A percentile compares a stretch with the other conserved stretches of the same genome.
Conservation (phyloP, 2,329 filamentous ascomycete genomes). For the Periconia sp. region DNA sequence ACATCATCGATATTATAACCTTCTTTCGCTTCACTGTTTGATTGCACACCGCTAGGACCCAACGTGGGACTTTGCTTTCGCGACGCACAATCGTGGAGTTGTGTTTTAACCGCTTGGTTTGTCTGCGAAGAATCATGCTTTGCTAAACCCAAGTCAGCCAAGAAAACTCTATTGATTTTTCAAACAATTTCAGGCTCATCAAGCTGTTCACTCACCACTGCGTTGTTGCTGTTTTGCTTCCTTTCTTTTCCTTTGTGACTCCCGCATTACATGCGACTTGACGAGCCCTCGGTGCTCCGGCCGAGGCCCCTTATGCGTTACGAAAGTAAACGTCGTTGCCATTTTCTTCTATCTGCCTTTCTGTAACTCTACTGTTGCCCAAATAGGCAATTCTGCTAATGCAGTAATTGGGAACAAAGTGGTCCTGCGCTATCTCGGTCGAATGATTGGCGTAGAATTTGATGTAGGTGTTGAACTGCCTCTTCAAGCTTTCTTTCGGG, state of each 20-base stretch:
- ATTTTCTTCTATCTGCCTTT: neutral
- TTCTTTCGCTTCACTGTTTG: too few species aligned
- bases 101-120: too few species aligned
- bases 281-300: constrained; percentile 17
- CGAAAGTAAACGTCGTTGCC: constrained; percentile 21
- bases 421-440: too few species aligned
- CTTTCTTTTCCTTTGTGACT: constrained; percentile 18
- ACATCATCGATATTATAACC: too few species aligned
- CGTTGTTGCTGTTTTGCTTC: constrained; percentile 13
- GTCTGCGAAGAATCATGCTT: neutral
- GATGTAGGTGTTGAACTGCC: too few species aligned
- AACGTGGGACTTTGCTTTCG: too few species aligned
- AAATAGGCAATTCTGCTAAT: neutral
- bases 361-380: neutral
- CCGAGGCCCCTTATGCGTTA: constrained; percentile 19
- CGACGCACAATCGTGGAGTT: too few species aligned
- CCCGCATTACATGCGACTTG: constrained; percentile 22
- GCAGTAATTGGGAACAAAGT: neutral
- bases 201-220: neutral
- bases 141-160: neutral
- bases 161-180: neutral
- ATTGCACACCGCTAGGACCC: too few species aligned
- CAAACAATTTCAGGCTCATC: neutral
- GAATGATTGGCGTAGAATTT: too few species aligned
- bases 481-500: too few species aligned